phyloP scores from a whole-genome alignment of 257 asterid species.

The Eucommia ulmoides region DNA sequence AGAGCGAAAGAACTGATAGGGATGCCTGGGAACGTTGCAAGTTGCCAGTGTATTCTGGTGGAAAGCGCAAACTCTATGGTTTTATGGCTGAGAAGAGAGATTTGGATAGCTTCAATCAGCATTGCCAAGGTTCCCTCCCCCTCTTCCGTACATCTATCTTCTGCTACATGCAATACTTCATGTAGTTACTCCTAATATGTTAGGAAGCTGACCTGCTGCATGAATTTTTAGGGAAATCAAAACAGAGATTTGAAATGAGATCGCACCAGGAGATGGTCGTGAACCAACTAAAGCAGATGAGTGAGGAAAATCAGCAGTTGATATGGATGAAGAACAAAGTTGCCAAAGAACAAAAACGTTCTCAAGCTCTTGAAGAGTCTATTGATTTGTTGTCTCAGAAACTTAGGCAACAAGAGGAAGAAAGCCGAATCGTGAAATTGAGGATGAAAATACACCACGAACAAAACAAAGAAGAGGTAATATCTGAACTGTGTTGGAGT shows the following conservation, averaged over 20 bases:
- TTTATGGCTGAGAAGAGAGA: constrained; percentile 40
- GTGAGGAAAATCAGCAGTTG: constrained; percentile 62
- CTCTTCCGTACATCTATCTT: not conserved
- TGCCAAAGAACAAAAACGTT: constrained; percentile 28
- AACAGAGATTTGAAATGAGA: constrained; percentile 42
- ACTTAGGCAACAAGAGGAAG: constrained; percentile 28
- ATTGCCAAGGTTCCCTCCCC: constrained; percentile 25
- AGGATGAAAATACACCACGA: constrained; percentile 45
- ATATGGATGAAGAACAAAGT: constrained; percentile 29
- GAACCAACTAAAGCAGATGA: constrained; percentile 44
- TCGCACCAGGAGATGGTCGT: constrained; percentile 52
- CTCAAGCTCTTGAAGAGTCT: constrained; percentile 42
- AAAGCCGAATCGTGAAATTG: constrained; percentile 29
- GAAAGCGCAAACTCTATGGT: constrained; percentile 38
- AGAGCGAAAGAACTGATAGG: constrained; percentile 28
- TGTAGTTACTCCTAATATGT: not conserved
- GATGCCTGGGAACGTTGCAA: constrained; percentile 31
- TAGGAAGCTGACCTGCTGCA: constrained; percentile 3
- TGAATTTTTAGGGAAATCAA: constrained; percentile 38
- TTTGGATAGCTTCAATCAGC: constrained; percentile 37
- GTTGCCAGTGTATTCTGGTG: constrained; percentile 24
- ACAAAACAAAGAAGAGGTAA: constrained; percentile 37
- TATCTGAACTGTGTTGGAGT: not conserved
- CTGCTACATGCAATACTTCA: not conserved
- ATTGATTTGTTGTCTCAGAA: constrained; percentile 19